A percentile compares a stretch with the other conserved stretches of the same genome.
phyloP scores from a whole-genome alignment of 1,284 basidiomycete species.

The Bondarzewia mesenterica region DNA sequence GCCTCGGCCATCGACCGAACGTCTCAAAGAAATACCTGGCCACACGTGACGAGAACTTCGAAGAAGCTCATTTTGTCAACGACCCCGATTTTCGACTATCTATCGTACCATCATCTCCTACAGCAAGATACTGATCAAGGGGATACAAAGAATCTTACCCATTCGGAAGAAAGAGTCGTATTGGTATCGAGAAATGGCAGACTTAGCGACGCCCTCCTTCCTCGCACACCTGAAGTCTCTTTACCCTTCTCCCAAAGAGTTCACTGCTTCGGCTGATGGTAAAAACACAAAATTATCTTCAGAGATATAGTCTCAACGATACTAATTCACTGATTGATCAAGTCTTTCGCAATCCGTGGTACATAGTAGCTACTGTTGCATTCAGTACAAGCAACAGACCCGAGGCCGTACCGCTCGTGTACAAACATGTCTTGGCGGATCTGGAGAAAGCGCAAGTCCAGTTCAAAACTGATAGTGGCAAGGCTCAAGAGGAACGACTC shows the following conservation, averaged over 20 bases:
- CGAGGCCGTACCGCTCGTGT: constrained; percentile 45
- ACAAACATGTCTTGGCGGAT: constrained; percentile 37
- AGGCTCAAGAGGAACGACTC: constrained; percentile 26
- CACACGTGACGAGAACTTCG: too few species aligned
- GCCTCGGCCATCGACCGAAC: too few species aligned
- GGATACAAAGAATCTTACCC: too few species aligned
- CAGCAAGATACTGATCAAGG: background rate
- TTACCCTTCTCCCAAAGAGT: constrained; percentile 13
- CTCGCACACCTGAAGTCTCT: constrained; percentile 19
- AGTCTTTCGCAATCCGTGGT: constrained; percentile 41
- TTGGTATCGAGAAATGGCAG: constrained; percentile 14
- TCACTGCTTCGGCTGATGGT: constrained; percentile 11
- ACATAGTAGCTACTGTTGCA: constrained; percentile 42
- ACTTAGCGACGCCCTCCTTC: constrained; percentile 16
- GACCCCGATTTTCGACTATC: background rate
- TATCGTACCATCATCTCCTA: background rate
- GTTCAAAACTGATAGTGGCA: constrained; percentile 16
- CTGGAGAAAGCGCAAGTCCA: constrained; percentile 19
- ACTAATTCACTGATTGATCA: too few species aligned
- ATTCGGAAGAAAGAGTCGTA: too few species aligned
- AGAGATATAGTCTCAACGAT: too few species aligned
- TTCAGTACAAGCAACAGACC: constrained; percentile 48
- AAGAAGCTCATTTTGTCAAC: too few species aligned
- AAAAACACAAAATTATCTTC: constrained; percentile 2
- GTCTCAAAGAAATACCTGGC: too few species aligned